A percentile compares a stretch with the other conserved stretches of the same genome.
phyloP scores from a whole-genome alignment of 2,329 filamentous ascomycete species.

The Epichloe sibirici region DNA sequence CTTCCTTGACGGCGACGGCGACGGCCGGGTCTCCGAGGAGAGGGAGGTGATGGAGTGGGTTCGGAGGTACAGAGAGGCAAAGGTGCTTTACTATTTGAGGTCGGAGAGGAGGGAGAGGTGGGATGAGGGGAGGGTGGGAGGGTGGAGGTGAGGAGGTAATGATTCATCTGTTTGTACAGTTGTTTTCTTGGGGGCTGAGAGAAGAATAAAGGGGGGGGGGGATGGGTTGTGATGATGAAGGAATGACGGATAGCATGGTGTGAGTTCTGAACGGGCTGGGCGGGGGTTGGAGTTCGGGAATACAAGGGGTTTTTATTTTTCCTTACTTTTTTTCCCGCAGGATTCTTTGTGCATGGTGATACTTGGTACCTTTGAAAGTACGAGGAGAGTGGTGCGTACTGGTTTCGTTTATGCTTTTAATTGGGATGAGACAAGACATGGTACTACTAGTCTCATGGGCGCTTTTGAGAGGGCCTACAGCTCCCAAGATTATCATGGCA shows the following conservation, averaged over 20 bases:
- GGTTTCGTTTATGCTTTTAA: too few species aligned
- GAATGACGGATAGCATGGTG: too few species aligned
- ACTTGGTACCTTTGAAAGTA: too few species aligned
- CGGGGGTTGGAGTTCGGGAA: too few species aligned
- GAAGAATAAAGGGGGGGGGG: accelerated
- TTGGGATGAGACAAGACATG: too few species aligned
- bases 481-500: too few species aligned
- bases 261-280: too few species aligned
- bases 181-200: neutral
- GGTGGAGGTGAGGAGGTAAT: conserved; percentile 54
- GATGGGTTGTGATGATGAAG: neutral
- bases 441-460: too few species aligned
- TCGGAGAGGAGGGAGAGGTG: conserved; percentile 83
- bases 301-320: too few species aligned
- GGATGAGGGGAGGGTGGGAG: conserved; percentile 91
- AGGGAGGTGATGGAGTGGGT: conserved; percentile 81
- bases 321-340: accelerated
- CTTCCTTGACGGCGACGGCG: conserved; percentile 55
- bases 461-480: too few species aligned
- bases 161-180: conserved; percentile 15
- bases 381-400: too few species aligned
- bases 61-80: conserved; percentile 65
- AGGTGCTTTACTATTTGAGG: conserved; percentile 64
- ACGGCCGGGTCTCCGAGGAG: conserved; percentile 46
- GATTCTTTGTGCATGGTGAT: too few species aligned